Evolutionary conservation across 805 yeast genomes (phyloP).

Genomic region (Pichia nakasei): DNA sequence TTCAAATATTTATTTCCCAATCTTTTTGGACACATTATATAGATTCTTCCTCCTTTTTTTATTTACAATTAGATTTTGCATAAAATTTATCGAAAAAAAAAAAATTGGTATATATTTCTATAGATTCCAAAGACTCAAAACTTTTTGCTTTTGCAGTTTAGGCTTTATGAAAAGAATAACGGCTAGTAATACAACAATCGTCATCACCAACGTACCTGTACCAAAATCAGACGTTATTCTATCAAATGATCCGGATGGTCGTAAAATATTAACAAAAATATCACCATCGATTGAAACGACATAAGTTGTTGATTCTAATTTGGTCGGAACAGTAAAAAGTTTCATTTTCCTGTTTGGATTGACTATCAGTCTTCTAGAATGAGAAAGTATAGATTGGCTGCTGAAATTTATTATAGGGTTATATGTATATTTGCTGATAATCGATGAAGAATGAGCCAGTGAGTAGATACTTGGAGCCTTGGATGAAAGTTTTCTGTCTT

Average conservation of each 20-base stretch:
- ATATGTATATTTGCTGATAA: conserved; percentile 56
- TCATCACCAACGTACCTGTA: conserved; percentile 49
- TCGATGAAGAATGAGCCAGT: conserved; percentile 31
- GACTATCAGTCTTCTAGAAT: conserved; percentile 34
- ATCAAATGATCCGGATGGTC: conserved; percentile 84
- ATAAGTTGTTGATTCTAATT: conserved; percentile 73
- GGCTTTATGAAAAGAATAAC: conserved; percentile 47
- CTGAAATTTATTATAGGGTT: conserved; percentile 50
- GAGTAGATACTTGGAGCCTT: conserved; percentile 24
- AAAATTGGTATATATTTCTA: no score
- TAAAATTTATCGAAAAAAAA: no score
- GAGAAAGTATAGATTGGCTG: conserved; percentile 43
- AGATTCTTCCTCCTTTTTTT: no score
- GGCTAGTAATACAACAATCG: conserved; percentile 45
- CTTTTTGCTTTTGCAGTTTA: conserved; percentile 42
- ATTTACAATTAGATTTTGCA: no score
- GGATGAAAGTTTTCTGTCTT: conserved; percentile 16
- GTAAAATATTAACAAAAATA: conserved; percentile 64
- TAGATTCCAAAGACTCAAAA: conserved; percentile 43
- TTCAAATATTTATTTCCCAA: not conserved
- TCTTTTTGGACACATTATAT: no score
- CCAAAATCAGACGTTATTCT: conserved; percentile 60
- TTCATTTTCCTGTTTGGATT: conserved; percentile 12
- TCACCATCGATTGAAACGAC: conserved; percentile 62
- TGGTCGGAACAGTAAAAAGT: conserved; percentile 47